Evolutionary conservation across 2,329 filamentous ascomycete species (phyloP), one percentile per base, ranked within the genome.

Genomic region (Penicillium frequentans): DNA sequence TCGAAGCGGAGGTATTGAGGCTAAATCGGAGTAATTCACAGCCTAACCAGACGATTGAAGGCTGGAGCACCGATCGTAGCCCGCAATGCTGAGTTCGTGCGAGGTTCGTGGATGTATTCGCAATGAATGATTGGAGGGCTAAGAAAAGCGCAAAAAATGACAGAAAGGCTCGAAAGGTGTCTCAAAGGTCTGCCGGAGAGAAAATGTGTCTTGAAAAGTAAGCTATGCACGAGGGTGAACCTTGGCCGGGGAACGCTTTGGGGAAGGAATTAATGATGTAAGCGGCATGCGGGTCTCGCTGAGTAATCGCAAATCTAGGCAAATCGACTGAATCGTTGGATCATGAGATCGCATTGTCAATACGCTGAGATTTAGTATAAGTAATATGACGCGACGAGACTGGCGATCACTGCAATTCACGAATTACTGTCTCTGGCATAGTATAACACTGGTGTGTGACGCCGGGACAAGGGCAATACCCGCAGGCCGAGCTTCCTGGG

Each of bases 241-340:
- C 23, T 24, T 24, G 52, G 44, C 52, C 50, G 43, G 44, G 35
- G 58, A 58, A 54, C 52, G 44, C 35, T 37, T 37, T 8, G 48
- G 56, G 52, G 31, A 19, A 37, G 39, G 26, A 59, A 37, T 24
- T 29, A 54, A 61, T 65, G 60, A 66, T 60, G 64, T 66, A 64
- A 66, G 62, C 64, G 24, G 42, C 48, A 29, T 55, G 48, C 19
- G 21, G 39, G 42, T 54, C 26, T 16, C 5, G 62, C 54, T 64
- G 58, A 63, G 56, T 63, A 52, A 64, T 54, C 21, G 39, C 24
- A 49, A 26, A 24, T 31, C 19, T 27, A 27, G 24, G 27, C 43
- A 16, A 27, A 47, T 19, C 45, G n/a, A 14, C 5, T 5, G 29
- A 29, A 29, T 29, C 27, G 27, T 29, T 2, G 2, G 10, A 14